Conservation (phyloP, 805 yeast species). For the Zygotorulaspora danielsina region DNA sequence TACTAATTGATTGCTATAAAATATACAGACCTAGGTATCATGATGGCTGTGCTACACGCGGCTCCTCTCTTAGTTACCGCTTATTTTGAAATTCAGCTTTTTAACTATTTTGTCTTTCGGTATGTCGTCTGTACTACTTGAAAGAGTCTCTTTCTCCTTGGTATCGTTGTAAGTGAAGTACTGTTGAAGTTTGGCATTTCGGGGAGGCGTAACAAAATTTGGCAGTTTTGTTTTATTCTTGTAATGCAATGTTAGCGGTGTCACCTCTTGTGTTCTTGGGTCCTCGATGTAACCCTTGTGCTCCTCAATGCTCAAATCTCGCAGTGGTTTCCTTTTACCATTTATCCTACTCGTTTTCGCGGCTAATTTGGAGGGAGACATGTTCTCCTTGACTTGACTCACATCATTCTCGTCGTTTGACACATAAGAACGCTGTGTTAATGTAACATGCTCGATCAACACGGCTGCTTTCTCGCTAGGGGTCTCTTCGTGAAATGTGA, state of each 20-base stretch:
- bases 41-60: not conserved
- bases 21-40: not conserved
- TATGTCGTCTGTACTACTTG: constrained; percentile 25
- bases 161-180: constrained; percentile 11
- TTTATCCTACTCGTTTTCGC: not conserved
- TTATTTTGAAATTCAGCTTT: constrained; percentile 20
- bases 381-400: constrained; percentile 19
- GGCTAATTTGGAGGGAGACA: constrained; percentile 14
- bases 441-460: constrained; percentile 23
- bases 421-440: constrained; percentile 20
- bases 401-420: constrained; percentile 27
- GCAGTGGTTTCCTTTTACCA: constrained; percentile 13
- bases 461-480: constrained; percentile 16
- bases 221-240: constrained; percentile 16
- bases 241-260: constrained; percentile 19
- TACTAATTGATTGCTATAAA: not conserved
- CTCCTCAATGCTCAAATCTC: constrained; percentile 18
- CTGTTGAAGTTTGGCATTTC: constrained; percentile 16
- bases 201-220: constrained; percentile 25
- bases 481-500: constrained; percentile 25
- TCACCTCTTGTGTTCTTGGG: constrained; percentile 10
- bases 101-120: constrained; percentile 20
- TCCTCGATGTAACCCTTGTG: constrained; percentile 21
- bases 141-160: not conserved
- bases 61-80: constrained; percentile 17